Evolutionary conservation across 2,329 filamentous ascomycete genomes (phyloP).

Genomic region (Arthroderma sp.): DNA sequence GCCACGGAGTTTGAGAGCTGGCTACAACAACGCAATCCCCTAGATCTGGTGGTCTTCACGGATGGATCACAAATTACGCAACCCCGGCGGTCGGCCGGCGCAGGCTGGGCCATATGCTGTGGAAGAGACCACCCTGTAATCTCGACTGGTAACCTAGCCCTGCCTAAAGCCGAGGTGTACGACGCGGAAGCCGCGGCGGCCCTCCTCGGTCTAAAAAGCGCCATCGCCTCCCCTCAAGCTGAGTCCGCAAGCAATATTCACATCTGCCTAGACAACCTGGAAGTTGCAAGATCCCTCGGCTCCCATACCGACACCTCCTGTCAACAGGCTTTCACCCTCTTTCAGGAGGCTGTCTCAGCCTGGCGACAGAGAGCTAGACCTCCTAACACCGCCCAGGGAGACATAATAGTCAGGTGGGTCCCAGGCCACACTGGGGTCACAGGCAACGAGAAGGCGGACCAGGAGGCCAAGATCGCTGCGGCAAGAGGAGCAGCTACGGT

Average conservation of each 20-base stretch:
- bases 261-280: slow-evolving; percentile 1
- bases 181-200: background rate
- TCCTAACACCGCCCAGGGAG: background rate
- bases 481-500: background rate
- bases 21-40: background rate
- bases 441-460: slow-evolving; percentile 1
- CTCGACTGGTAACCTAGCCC: background rate
- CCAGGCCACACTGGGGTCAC: background rate
- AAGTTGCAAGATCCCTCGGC: background rate
- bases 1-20: background rate
- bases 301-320: background rate
- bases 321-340: background rate
- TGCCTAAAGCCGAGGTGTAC: background rate
- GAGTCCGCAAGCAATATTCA: background rate
- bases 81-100: background rate
- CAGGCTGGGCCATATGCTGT: background rate
- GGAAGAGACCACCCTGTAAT: background rate
- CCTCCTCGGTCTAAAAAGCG: background rate
- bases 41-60: background rate
- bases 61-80: background rate
- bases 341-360: background rate
- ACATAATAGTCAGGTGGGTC: background rate
- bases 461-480: background rate
- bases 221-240: background rate
- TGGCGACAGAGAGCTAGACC: background rate